phyloP scores from a whole-genome alignment of 2,329 filamentous ascomycete genomes.

The Fusarium sp. region DNA sequence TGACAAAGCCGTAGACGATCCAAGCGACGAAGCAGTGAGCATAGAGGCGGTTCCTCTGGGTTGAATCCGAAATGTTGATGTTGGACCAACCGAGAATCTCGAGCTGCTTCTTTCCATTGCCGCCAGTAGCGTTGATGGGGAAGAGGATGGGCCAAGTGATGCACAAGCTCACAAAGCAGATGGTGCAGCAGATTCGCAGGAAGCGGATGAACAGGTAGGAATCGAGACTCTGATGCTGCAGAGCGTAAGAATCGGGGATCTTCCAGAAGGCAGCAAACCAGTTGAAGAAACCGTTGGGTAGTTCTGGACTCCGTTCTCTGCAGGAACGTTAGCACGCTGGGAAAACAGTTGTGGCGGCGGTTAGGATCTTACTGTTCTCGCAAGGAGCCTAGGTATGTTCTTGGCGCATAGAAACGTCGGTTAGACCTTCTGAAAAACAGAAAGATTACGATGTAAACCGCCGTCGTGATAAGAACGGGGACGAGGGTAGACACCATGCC shows the following conservation, averaged over 20 bases:
- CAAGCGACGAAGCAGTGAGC: slow-evolving; percentile 86
- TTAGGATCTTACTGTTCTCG: slow-evolving; percentile 58
- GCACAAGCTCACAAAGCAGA: slow-evolving; percentile 82
- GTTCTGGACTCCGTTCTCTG: slow-evolving; percentile 66
- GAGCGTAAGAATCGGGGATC: slow-evolving; percentile 78
- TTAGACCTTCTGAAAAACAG: slow-evolving; percentile 60
- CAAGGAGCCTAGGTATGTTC: slow-evolving; percentile 62
- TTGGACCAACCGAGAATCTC: slow-evolving; percentile 55
- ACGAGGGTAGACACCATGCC: slow-evolving; percentile 64
- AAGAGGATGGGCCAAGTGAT: slow-evolving; percentile 90
- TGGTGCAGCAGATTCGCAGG: slow-evolving; percentile 79
- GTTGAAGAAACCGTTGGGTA: slow-evolving; percentile 68
- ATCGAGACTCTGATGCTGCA: slow-evolving; percentile 90
- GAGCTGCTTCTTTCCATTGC: slow-evolving; percentile 73
- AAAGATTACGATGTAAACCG: slow-evolving; percentile 64
- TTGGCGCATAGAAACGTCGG: slow-evolving; percentile 66
- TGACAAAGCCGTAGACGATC: slow-evolving; percentile 87
- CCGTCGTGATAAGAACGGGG: slow-evolving; percentile 62
- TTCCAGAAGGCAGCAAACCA: slow-evolving; percentile 74
- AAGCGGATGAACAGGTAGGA: slow-evolving; percentile 90
- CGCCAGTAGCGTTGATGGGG: slow-evolving; percentile 87
- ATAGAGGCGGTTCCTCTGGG: slow-evolving; percentile 75
- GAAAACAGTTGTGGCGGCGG: neutral
- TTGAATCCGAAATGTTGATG: slow-evolving; percentile 56
- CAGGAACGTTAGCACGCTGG: slow-evolving; percentile 20